Percentiles rank a stretch among this genome's conserved stretches.
Conservation (phyloP, 495 filamentous ascomycete species). For the Baudoinia panamericana region DNA sequence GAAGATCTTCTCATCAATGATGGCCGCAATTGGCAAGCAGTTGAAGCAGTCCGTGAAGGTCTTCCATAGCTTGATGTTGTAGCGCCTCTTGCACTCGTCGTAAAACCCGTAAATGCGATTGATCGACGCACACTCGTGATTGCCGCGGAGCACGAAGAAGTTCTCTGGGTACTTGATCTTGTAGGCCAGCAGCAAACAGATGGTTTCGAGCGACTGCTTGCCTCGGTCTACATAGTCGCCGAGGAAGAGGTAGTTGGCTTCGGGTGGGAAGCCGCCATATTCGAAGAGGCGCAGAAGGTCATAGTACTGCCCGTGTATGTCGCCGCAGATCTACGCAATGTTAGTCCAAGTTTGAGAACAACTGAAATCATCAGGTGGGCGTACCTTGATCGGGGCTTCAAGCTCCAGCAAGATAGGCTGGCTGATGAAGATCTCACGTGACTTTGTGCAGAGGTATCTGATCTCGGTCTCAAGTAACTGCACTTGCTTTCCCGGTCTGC, state of each 20-base stretch:
- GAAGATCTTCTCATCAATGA: slow-evolving; percentile 99
- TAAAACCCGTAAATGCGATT: slow-evolving; percentile 99
- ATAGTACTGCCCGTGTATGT: slow-evolving; percentile 99
- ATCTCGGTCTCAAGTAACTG: slow-evolving; percentile 95
- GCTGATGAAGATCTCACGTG: slow-evolving; percentile 97
- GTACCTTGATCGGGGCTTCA: slow-evolving; percentile 96
- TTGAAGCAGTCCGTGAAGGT: slow-evolving; percentile 99
- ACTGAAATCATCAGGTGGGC: not conserved
- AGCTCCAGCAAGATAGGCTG: slow-evolving; percentile 96
- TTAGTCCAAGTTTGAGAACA: no score
- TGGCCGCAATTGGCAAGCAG: slow-evolving; percentile 97
- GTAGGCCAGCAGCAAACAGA: slow-evolving; percentile 94
- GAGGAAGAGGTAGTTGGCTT: slow-evolving; percentile 98
- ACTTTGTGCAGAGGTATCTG: slow-evolving; percentile 95
- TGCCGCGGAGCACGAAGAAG: slow-evolving; percentile 96
- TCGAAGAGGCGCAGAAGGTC: slow-evolving; percentile 95
- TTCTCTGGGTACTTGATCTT: slow-evolving; percentile 99
- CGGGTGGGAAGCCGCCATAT: slow-evolving; percentile 95
- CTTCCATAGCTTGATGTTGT: slow-evolving; percentile 99
- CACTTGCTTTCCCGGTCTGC: slow-evolving; percentile 95
- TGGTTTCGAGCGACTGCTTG: slow-evolving; percentile 98
- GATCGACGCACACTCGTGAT: slow-evolving; percentile 99
- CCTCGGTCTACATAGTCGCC: slow-evolving; percentile 98
- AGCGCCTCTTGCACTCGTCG: slow-evolving; percentile 97
- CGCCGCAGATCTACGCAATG: slow-evolving; percentile 73